Conservation (phyloP, 768 basidiomycete genomes). For the Boletus coccyginus region DNA sequence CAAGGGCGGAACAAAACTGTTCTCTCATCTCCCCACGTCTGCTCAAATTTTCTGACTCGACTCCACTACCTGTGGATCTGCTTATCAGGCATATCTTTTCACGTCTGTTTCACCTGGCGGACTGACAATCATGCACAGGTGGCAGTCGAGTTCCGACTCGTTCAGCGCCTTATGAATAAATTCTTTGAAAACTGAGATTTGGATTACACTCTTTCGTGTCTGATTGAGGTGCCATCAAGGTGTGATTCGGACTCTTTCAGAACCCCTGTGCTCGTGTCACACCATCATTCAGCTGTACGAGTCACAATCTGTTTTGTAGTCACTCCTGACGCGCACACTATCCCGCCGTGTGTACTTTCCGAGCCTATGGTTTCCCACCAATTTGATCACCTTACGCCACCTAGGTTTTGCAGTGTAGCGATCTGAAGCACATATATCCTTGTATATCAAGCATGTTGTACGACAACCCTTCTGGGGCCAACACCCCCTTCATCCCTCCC, state of each 20-base stretch:
- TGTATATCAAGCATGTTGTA: slow-evolving; percentile 23
- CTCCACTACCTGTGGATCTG: slow-evolving; percentile 10
- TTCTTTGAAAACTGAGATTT: background rate
- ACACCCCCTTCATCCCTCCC: slow-evolving; percentile 41
- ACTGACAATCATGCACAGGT: background rate
- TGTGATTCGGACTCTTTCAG: slow-evolving; percentile 11
- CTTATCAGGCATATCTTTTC: slow-evolving; percentile 4
- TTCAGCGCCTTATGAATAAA: background rate
- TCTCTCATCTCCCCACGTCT: slow-evolving; percentile 14
- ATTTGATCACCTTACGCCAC: slow-evolving; percentile 12
- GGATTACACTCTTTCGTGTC: slow-evolving; percentile 1
- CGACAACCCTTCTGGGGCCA: slow-evolving; percentile 29
- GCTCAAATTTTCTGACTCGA: slow-evolving; percentile 13
- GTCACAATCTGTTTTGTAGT: slow-evolving; percentile 13
- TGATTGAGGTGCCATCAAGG: background rate
- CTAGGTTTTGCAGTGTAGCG: slow-evolving; percentile 23
- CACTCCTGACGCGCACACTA: background rate
- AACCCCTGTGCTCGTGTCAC: background rate
- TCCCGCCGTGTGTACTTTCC: slow-evolving; percentile 14
- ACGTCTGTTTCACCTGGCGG: background rate
- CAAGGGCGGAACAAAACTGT: background rate
- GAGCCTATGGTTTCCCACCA: background rate
- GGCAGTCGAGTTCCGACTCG: background rate
- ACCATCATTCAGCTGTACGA: slow-evolving; percentile 12
- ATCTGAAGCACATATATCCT: slow-evolving; percentile 24